Evolutionary conservation across 2,329 filamentous ascomycete species (phyloP), one percentile per base, ranked within the genome.

Genomic region (Colletotrichum acutatum): DNA sequence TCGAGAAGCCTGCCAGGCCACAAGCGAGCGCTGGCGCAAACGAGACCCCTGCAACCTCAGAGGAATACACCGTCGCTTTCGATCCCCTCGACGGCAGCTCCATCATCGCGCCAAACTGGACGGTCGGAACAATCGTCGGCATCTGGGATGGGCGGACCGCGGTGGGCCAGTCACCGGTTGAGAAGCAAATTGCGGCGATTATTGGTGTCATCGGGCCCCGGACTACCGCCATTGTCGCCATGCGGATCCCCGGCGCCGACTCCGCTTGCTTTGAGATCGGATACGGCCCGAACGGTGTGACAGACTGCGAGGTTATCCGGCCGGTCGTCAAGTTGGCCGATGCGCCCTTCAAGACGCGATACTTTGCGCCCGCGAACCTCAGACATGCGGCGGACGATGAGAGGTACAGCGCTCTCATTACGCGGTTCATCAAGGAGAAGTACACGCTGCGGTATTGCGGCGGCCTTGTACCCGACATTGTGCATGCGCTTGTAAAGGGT

Each of bases 41-140:
- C 3, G 37, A 65, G 8, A 22, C 42, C 7, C n/a, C 63, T 16
- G 34, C 14, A 22, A 61, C 65, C 11, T 7, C 62, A 11, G 87
- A 90, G 75, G 77, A 81, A 32, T 92, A 92, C 79, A 87, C 89
- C 0, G 80, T 91, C 9, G 90, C 89, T 0, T 92, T 92, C 75
- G 90, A 92, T 75, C 90, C 90, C 0, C 85, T 92, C 0, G 90
- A 92, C 75, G 90, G 90, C 12, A 90, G 87, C 79, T 91, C 88
- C 74, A 90, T 90, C 76, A 89, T 90, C 56, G 86, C 83, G 0
- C 84, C 88, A 1, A 90, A 90, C 77, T 90, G 88, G 88, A 84
- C 86, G 0, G 88, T 90, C 9, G 88, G 88, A 26, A 86, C 89
- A 59, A 92, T 92, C 72, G 80, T 91, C 19, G 90, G 90, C 8